Evolutionary conservation across 2,329 filamentous ascomycete genomes (phyloP).

Genomic region (Claviceps digitariae): DNA sequence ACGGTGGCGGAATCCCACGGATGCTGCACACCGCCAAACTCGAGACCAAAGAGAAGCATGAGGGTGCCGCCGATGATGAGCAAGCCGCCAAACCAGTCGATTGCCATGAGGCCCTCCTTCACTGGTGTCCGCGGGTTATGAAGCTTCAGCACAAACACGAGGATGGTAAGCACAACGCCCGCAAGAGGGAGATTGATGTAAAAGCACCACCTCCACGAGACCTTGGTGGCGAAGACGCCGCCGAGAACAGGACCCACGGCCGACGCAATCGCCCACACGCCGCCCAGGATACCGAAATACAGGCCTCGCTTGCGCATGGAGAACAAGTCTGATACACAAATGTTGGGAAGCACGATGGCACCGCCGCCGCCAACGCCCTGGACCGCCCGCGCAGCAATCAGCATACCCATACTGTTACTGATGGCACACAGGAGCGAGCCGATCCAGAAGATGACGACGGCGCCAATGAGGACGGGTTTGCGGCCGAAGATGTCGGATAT

Average conservation of each 20-base stretch:
- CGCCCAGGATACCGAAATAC: slow-evolving; percentile 39
- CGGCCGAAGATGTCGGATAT: slow-evolving; percentile 45
- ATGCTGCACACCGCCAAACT: slow-evolving; percentile 64
- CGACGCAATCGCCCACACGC: slow-evolving; percentile 51
- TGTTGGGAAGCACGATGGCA: slow-evolving; percentile 45
- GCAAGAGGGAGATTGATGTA: slow-evolving; percentile 47
- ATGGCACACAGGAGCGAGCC: slow-evolving; percentile 41
- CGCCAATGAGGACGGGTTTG: slow-evolving; percentile 37
- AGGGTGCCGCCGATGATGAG: slow-evolving; percentile 63
- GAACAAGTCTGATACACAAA: slow-evolving; percentile 42
- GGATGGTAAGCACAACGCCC: slow-evolving; percentile 31
- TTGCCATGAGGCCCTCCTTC: slow-evolving; percentile 46
- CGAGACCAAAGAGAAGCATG: slow-evolving; percentile 76
- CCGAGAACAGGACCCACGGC: slow-evolving; percentile 54
- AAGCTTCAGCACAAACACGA: slow-evolving; percentile 51
- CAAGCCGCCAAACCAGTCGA: slow-evolving; percentile 43
- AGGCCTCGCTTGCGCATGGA: slow-evolving; percentile 35
- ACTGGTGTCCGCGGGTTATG: slow-evolving; percentile 55
- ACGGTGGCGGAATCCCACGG: slow-evolving; percentile 66
- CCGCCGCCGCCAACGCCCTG: slow-evolving; percentile 46
- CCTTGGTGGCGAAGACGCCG: slow-evolving; percentile 51
- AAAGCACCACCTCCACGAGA: slow-evolving; percentile 58
- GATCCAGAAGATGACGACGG: slow-evolving; percentile 39
- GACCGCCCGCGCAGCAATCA: slow-evolving; percentile 41
- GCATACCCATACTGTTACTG: slow-evolving; percentile 33